phyloP scores from a whole-genome alignment of 2,329 filamentous ascomycete genomes.

The Alternaria sp. region DNA sequence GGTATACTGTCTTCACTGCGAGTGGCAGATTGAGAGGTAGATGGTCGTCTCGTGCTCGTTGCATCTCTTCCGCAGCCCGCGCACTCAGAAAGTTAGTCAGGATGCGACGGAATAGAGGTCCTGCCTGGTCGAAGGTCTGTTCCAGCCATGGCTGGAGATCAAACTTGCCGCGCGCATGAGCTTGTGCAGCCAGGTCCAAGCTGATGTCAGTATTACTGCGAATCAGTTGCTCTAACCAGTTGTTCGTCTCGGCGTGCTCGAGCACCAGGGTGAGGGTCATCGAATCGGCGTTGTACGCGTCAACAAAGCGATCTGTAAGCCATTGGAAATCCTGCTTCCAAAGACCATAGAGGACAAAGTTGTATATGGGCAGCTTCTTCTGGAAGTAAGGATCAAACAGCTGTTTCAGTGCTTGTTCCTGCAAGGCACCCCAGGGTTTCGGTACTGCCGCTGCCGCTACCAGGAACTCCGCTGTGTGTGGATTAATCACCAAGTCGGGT shows the following conservation, averaged over 20 bases:
- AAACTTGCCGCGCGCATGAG: constrained; percentile 79
- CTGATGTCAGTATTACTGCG: constrained; percentile 82
- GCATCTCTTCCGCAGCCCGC: constrained; percentile 81
- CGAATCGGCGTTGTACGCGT: constrained; percentile 73
- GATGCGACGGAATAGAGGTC: constrained; percentile 70
- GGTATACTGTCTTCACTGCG: constrained; percentile 83
- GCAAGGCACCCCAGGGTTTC: constrained; percentile 77
- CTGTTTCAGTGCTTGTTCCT: constrained; percentile 75
- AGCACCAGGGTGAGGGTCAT: constrained; percentile 73
- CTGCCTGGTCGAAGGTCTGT: constrained; percentile 68
- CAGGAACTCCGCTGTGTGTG: constrained; percentile 79
- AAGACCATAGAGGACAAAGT: constrained; percentile 88
- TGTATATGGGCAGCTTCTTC: constrained; percentile 77
- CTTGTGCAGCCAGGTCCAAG: constrained; percentile 83
- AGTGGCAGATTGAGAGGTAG: constrained; percentile 74
- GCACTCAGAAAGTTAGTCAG: constrained; percentile 82
- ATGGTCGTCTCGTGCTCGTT: constrained; percentile 73
- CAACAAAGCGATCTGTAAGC: constrained; percentile 80
- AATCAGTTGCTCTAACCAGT: constrained; percentile 83
- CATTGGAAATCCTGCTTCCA: constrained; percentile 91
- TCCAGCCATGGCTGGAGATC: constrained; percentile 83
- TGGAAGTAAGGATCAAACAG: constrained; percentile 84
- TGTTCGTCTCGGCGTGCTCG: constrained; percentile 79
- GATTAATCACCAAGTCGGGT: constrained; percentile 67
- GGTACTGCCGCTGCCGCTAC: constrained; percentile 79